Evolutionary conservation across 345 rosid genomes (phyloP), one percentile per base, ranked within the genome.

Genomic region (Cardamine occulta): DNA sequence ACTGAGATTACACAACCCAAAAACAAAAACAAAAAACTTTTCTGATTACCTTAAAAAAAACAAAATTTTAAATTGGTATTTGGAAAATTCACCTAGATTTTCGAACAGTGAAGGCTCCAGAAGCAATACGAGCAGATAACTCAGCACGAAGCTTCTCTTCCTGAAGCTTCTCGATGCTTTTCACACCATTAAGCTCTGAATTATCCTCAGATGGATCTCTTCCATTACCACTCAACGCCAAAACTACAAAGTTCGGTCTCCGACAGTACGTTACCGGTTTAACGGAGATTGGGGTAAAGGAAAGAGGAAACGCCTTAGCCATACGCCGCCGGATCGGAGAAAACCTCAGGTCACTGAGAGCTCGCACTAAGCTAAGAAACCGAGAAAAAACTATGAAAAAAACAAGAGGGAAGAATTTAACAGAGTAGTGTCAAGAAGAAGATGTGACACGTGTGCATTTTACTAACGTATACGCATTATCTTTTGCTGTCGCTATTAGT

Each of bases 41-140:
- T 13, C 32, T 12, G n/a, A 40, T 40, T 40, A 13, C 1, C 15
- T 39, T 39, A 4, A 12, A 12, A 12, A 12, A 12, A 1, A 3
- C 5, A 3, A 39, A 35, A 35, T 9, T 44, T 45, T 1, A n/a
- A 14, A n/a, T 45, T 26, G 56, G 17, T 35, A 0, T n/a, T 9
- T 24, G 12, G 24, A 2, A 45, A 57, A 60, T n/a, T 53, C 83
- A 91, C 98, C 93, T 81, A 68, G 90, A 68, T 77, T 84, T 74
- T 28, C 72, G 75, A 0, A 88, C 90, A 6, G 93, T 91, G 81
- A 93, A 93, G 15, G 85, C 97, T 40, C 97, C 96, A 29, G 97
- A 86, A 81, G 96, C 89, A 79, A 91, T 93, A 56, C 89, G 81
- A 40, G 89, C 85, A 61, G 94, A 89, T 77, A 93, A 79, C 74